Base-by-base conservation (phyloP, 2,329 filamentous ascomycete genomes). In the Venturia aucupariae region DNA sequence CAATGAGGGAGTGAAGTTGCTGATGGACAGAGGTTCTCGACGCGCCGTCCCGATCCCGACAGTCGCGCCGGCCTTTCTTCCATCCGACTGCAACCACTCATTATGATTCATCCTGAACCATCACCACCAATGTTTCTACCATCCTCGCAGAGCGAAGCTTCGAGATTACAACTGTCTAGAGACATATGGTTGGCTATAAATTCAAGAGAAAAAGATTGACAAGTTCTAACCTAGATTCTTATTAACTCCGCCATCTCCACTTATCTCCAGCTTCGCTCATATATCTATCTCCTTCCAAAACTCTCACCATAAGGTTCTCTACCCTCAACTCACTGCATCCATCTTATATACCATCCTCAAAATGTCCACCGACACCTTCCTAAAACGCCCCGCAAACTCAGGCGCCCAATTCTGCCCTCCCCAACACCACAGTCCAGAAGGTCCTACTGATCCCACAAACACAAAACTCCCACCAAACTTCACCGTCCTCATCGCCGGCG, bases 401-500 rank as follows among this genome's bases (percentile, higher is more conserved):
- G 62, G 46, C 30, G 48, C 48, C 30, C 42, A 30, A 4, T 63
- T 63, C 51, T 46, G 42, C 7, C 46, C 32, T 32, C 63, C 63
- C 11, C 41, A 44, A 13, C 63, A 64, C 54, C 35, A 41, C 22
- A 38, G 35, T 15, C 38, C 63, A 10, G 51, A 64, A 48, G 54
- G 54, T 27, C 54, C 57, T 19, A 64, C 63, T 17, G 55, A 64
- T 27, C 63, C 63, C 8, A 35, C 55, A n/a, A 35, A 11, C 35
- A 54, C 60, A 19, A 64, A 30, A 13, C 64, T 65, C 32, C 63
- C 63, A 0, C 39, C 27, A 30, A 35, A 48, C 60, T 62, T 62
- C 60, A 62, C 48, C 42, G 64, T 65, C 19, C 54, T 62, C 38
- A 54, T 65, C 57, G 60, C 64, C 13, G 64, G 64, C 11, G 64